Evolutionary conservation across 2,329 filamentous ascomycete genomes (phyloP).

Genomic region (Colletotrichum euphorbiae): DNA sequence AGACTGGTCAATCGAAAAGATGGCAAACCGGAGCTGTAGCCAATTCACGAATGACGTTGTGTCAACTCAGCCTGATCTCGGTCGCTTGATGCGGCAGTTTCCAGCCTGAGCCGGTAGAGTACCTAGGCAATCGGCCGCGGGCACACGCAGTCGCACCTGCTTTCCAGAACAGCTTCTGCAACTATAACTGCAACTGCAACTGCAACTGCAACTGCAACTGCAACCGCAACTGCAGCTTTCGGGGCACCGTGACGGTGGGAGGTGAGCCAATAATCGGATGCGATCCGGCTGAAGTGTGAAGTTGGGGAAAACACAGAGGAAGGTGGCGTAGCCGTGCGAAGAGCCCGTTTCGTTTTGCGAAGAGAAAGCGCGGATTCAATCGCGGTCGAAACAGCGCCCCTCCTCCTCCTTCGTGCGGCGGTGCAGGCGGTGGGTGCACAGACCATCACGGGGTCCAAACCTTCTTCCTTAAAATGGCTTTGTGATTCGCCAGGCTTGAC

Average conservation of each 20-base stretch:
- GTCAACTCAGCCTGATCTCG: background rate
- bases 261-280: slow-evolving; percentile 9
- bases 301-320: slow-evolving; percentile 3
- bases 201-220: background rate
- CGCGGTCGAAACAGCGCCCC: slow-evolving; percentile 35
- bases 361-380: slow-evolving; percentile 23
- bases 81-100: slow-evolving; percentile 13
- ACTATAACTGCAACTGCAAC: background rate
- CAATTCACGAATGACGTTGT: background rate
- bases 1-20: slow-evolving; percentile 2
- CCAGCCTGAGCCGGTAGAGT: slow-evolving; percentile 3
- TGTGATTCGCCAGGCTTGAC: slow-evolving; percentile 16
- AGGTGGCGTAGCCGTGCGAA: background rate
- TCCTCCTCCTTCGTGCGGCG: background rate
- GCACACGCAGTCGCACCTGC: slow-evolving; percentile 3
- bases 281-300: slow-evolving; percentile 22
- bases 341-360: slow-evolving; percentile 8
- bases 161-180: slow-evolving; percentile 11
- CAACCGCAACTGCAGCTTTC: slow-evolving; percentile 28
- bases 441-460: slow-evolving; percentile 24
- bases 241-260: slow-evolving; percentile 12
- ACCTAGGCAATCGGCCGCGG: background rate
- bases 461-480: background rate
- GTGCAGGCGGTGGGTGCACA: slow-evolving; percentile 13
- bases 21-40: background rate